A percentile compares a stretch with the other conserved stretches of the same genome.
These are phyloP conservation scores for Aphanoascus verrucosus DNA, from an alignment of 2,329 filamentous ascomycete species.

Conservation along the genomic window DNA sequence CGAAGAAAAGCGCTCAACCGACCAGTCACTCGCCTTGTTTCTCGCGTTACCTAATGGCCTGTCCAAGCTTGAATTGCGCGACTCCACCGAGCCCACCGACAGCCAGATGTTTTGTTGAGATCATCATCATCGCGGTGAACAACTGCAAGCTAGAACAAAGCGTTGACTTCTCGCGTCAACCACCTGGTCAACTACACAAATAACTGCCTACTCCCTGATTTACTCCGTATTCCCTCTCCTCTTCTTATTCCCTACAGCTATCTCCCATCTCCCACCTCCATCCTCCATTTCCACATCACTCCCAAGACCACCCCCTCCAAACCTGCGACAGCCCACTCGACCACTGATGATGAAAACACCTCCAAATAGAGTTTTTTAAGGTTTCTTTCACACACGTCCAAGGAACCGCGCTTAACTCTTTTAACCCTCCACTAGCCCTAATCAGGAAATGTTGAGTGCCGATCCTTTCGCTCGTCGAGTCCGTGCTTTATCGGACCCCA, in stretches of 20 bases:
- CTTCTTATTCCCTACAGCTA: too few species aligned
- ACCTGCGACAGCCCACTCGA: not conserved
- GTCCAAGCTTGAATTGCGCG: not conserved
- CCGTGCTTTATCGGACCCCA: not conserved
- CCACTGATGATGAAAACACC: not conserved
- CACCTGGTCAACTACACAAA: too few species aligned
- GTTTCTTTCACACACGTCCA: not conserved
- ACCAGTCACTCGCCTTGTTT: not conserved
- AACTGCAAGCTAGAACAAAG: not conserved
- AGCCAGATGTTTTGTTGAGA: too few species aligned
- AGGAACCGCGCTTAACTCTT: not conserved
- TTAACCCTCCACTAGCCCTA: not conserved
- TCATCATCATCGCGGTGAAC: too few species aligned
- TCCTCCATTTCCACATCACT: too few species aligned
- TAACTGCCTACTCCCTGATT: too few species aligned
- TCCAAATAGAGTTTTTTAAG: constrained; percentile 8
- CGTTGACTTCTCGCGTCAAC: too few species aligned
- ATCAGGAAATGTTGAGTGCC: not conserved
- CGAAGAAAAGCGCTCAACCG: constrained; percentile 3
- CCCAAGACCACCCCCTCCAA: not conserved
- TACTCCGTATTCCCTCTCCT: too few species aligned
- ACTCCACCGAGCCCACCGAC: too few species aligned
- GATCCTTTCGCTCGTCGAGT: not conserved
- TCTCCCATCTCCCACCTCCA: too few species aligned
- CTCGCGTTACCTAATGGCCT: not conserved